phyloP scores from a whole-genome alignment of 2,329 filamentous ascomycete species.

The Colletotrichum lupini region DNA sequence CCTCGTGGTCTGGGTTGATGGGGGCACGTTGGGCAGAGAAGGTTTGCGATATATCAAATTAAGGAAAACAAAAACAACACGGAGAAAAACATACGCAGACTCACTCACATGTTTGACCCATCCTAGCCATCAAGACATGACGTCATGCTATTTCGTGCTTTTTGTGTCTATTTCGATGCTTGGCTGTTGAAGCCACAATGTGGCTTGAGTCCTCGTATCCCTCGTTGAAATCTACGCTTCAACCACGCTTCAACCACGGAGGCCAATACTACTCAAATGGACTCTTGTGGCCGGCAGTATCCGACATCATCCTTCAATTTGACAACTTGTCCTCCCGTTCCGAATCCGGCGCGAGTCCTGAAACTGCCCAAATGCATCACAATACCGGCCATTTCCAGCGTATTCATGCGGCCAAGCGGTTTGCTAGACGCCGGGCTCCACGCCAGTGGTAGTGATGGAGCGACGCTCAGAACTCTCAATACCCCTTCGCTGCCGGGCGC shows the following conservation, averaged over 20 bases:
- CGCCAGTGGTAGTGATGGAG: constrained; percentile 3
- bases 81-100: not conserved
- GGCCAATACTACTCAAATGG: not conserved
- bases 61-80: not conserved
- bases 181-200: not conserved
- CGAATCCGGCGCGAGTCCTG: constrained; percentile 8
- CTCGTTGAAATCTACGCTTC: not conserved
- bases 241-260: not conserved
- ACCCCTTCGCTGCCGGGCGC: constrained; percentile 9
- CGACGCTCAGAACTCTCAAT: constrained; percentile 11
- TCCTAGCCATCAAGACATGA: not conserved
- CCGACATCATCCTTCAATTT: not conserved
- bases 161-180: not conserved
- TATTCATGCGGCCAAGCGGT: constrained; percentile 31
- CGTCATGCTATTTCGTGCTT: not conserved
- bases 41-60: not conserved
- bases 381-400: constrained; percentile 6
- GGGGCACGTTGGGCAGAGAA: not conserved
- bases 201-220: not conserved
- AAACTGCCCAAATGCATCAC: constrained; percentile 25
- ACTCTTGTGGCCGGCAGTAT: not conserved
- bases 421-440: constrained; percentile 25
- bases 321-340: not conserved
- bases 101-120: not conserved
- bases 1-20: too few species aligned